These are phyloP conservation scores for Typha latifolia DNA, from an alignment of 176 grass and related monocot species.

Conservation along the genomic window DNA sequence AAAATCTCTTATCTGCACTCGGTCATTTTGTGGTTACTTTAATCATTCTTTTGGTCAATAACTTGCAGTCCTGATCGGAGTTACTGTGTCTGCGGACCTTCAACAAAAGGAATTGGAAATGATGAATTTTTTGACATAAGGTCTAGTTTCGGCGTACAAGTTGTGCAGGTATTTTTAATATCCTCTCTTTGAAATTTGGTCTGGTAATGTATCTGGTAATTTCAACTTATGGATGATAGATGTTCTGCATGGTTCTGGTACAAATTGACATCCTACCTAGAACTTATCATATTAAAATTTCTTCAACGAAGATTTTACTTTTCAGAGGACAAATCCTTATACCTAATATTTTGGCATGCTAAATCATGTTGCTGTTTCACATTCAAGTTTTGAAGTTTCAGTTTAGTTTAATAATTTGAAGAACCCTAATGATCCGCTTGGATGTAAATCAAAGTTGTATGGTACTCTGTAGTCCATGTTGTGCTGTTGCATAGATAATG, in stretches of 20 bases:
- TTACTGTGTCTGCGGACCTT: conserved; percentile 83
- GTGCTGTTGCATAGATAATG: too few relatives aligned
- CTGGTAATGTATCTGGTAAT: background rate
- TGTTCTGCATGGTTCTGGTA: background rate
- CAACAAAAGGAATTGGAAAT: conserved; percentile 59
- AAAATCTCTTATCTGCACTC: conserved; percentile 3
- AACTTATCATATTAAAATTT: background rate
- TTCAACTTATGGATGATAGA: background rate
- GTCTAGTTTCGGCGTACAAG: conserved; percentile 85
- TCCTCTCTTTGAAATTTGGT: conserved; percentile 2
- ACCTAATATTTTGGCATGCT: background rate
- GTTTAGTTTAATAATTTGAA: background rate
- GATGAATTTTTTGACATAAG: conserved; percentile 73
- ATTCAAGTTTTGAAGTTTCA: background rate
- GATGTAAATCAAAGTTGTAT: background rate
- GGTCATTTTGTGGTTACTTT: background rate
- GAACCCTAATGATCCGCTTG: background rate
- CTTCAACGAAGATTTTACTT: background rate
- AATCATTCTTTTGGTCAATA: conserved; percentile 15
- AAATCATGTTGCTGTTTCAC: background rate
- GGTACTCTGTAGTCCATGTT: too few relatives aligned
- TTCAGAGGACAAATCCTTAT: background rate
- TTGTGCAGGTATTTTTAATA: conserved; percentile 69
- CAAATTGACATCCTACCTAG: background rate
- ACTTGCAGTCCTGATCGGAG: conserved; percentile 83